Evolutionary conservation across 805 yeast species (phyloP).

Genomic region (Candida vaughaniae): DNA sequence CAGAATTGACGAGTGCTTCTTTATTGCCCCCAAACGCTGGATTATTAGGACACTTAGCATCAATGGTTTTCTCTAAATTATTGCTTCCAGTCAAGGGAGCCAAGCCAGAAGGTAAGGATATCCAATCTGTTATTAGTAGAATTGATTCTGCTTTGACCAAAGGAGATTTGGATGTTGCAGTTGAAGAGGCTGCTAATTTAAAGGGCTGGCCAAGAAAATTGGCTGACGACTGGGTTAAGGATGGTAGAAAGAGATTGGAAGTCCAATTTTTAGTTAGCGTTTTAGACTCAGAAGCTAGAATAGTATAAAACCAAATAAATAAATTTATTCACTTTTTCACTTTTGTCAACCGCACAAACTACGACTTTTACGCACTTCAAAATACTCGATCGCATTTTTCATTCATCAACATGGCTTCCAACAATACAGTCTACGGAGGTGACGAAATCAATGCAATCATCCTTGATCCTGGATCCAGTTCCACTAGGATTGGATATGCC

Average conservation of each 20-base stretch:
- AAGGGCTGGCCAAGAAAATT: conserved; percentile 92
- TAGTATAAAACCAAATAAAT: conserved; percentile 22
- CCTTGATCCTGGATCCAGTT: conserved; percentile 83
- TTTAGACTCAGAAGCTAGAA: conserved; percentile 61
- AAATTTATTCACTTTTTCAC: not conserved
- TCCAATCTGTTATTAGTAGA: conserved; percentile 85
- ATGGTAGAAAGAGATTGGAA: conserved; percentile 87
- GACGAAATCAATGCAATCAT: conserved; percentile 92
- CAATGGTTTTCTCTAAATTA: conserved; percentile 71
- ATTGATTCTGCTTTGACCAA: conserved; percentile 72
- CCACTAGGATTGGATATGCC: conserved; percentile 85
- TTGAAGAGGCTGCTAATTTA: conserved; percentile 84
- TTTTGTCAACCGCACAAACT: not conserved
- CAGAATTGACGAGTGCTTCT: conserved; percentile 86
- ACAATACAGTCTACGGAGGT: conserved; percentile 29
- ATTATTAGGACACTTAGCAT: conserved; percentile 84
- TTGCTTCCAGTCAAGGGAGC: conserved; percentile 77
- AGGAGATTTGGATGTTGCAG: conserved; percentile 82
- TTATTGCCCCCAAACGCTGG: conserved; percentile 95
- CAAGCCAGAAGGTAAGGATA: conserved; percentile 72
- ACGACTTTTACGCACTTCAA: too few relatives aligned
- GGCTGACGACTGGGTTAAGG: conserved; percentile 88
- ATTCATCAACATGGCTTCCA: conserved; percentile 3
- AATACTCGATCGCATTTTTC: too few relatives aligned
- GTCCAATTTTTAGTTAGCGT: conserved; percentile 74